Evolutionary conservation across 1,139 yeast genomes (phyloP), one percentile per base, ranked within the genome.

Genomic region (Yamadazyma sp.): DNA sequence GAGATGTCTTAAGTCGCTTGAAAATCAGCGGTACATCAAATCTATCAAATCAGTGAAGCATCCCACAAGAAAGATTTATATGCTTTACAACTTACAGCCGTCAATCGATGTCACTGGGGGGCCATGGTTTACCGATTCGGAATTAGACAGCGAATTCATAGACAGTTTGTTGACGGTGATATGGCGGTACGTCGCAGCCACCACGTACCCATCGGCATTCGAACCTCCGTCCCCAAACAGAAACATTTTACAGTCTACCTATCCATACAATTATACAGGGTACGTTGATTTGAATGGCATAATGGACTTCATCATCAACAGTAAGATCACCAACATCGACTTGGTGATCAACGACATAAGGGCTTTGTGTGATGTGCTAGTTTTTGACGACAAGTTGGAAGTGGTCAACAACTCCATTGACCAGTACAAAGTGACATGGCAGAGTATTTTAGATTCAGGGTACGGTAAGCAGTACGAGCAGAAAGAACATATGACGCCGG

Each of bases 61-160:
- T 58, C 98, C 98, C n/a, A 92, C 98, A 3, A 75, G 98, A 50
- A 94, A 92, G 60, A 92, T 92, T 31, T 94, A 89, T 64, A 92
- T 92, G 98, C 73, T 94, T 45, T 91, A 89, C 59, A 84, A 88
- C 55, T 66, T 94, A 51, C 96, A 88, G 58, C 99, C 99, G 7
- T 84, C 95, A 4, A 81, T 87, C 27, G 98, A 91, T 52, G 94
- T 92, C 32, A 92, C 98, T 0, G 99, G 99, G 46, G 99, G 98
- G 1, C 98, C 98, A 2, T 92, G 98, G 98, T 94, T 91, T 61
- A 89, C 98, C 0, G 98, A 94, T 58, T 81, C 91, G 25, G 98
- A 92, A 60, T 73, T 92, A 45, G 99, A 92, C 56, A 83, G 91
- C 3, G 98, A 91, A 58, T 92, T 92, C 57, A 91, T 92, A 44